Percentiles rank a stretch among this genome's conserved stretches.
Conservation (phyloP, 2,329 filamentous ascomycete genomes). For the Elsinoe necatrix region DNA sequence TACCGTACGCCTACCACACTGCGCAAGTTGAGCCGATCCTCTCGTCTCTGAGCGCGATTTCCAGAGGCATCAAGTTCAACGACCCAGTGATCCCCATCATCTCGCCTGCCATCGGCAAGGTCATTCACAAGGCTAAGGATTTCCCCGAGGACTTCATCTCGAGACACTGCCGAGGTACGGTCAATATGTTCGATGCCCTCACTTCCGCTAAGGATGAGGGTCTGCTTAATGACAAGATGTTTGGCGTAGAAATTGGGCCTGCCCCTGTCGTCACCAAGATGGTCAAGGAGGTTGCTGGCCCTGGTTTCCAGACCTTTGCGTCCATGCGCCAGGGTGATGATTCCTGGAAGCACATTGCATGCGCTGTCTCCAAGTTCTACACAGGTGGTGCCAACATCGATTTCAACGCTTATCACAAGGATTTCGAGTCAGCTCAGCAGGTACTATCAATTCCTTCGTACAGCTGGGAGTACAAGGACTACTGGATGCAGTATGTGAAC, state of each 20-base stretch:
- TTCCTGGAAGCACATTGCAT: constrained; percentile 35
- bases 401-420: constrained; percentile 54
- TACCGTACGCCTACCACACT: constrained; percentile 29
- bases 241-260: constrained; percentile 41
- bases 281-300: constrained; percentile 31
- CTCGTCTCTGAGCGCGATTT: constrained; percentile 20
- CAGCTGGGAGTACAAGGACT: constrained; percentile 29
- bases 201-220: constrained; percentile 18
- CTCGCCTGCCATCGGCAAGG: constrained; percentile 23
- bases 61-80: constrained; percentile 20
- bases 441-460: constrained; percentile 46
- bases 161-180: constrained; percentile 31
- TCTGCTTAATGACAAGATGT: constrained; percentile 30
- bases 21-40: constrained; percentile 27
- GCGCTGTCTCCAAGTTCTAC: constrained; percentile 43
- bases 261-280: constrained; percentile 41
- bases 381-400: constrained; percentile 50
- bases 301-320: constrained; percentile 26
- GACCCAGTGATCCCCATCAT: constrained; percentile 27
- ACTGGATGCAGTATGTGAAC: constrained; percentile 31
- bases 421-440: constrained; percentile 38
- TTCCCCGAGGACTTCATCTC: constrained; percentile 22
- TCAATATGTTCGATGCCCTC: constrained; percentile 29
- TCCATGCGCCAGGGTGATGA: constrained; percentile 37
- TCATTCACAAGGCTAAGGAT: constrained; percentile 20